Percentiles rank a stretch among this genome's conserved stretches.
These are phyloP conservation scores for Prunus kanzakura DNA, from an alignment of 306 rosid species.

Conservation along the genomic window DNA sequence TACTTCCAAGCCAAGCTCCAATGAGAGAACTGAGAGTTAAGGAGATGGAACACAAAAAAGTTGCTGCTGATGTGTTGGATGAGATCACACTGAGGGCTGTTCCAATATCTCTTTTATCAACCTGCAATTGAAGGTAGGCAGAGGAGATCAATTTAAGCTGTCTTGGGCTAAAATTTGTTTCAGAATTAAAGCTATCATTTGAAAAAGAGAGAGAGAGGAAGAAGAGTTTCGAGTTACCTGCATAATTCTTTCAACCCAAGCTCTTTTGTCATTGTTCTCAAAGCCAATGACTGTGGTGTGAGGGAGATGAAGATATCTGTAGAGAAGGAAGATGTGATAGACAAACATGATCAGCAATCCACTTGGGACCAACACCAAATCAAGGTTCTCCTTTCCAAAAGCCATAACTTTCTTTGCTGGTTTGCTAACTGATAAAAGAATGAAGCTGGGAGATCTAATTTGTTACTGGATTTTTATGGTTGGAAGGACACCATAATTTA, in stretches of 20 bases:
- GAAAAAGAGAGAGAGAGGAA: not conserved
- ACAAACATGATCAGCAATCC: slow-evolving; percentile 66
- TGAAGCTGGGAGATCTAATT: not conserved
- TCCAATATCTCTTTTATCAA: slow-evolving; percentile 37
- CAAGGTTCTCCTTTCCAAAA: slow-evolving; percentile 60
- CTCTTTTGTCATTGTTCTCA: slow-evolving; percentile 65
- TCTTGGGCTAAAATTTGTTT: not conserved
- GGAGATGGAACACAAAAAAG: slow-evolving; percentile 54
- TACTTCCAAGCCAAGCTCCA: slow-evolving; percentile 72
- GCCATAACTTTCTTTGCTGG: slow-evolving; percentile 26
- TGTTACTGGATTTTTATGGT: not conserved
- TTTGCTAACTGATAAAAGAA: not conserved
- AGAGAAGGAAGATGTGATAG: slow-evolving; percentile 62
- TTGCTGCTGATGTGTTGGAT: slow-evolving; percentile 61
- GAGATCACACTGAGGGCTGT: slow-evolving; percentile 51
- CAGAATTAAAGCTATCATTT: not conserved
- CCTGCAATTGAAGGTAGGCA: slow-evolving; percentile 27
- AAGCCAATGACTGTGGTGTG: slow-evolving; percentile 73
- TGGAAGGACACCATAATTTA: not conserved
- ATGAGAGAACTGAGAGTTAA: slow-evolving; percentile 64
- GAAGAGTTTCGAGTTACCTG: slow-evolving; percentile 31
- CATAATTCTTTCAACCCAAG: slow-evolving; percentile 76
- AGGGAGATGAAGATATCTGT: slow-evolving; percentile 54
- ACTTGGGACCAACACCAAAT: slow-evolving; percentile 62
- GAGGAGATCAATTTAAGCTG: too few relatives aligned